Evolutionary conservation across 2,329 filamentous ascomycete genomes (phyloP).

Genomic region (Epichloe festucae): DNA sequence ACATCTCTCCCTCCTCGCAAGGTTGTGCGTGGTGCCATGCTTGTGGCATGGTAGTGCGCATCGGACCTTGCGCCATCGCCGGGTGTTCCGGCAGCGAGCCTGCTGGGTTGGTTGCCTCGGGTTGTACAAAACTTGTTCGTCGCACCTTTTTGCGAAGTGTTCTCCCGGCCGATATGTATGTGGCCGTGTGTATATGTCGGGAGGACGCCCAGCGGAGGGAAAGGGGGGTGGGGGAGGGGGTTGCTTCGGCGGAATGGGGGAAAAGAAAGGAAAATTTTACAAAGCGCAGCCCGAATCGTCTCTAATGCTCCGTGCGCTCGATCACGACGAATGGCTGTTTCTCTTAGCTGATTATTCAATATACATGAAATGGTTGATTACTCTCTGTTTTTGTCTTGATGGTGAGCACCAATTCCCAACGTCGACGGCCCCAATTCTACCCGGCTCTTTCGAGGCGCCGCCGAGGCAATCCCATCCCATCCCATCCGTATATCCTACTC

Average conservation of each 20-base stretch:
- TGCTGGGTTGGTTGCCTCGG: slow-evolving; percentile 15
- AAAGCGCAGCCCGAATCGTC: slow-evolving; percentile 13
- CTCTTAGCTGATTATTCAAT: slow-evolving; percentile 22
- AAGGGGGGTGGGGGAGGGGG: too few relatives aligned
- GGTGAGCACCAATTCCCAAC: too few relatives aligned
- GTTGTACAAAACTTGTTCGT: slow-evolving; percentile 9
- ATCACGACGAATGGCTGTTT: slow-evolving; percentile 30
- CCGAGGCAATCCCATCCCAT: too few relatives aligned
- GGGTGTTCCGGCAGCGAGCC: slow-evolving; percentile 14
- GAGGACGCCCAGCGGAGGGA: neutral
- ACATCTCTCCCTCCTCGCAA: slow-evolving; percentile 13
- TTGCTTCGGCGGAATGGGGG: slow-evolving; percentile 5
- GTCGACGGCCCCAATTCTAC: too few relatives aligned
- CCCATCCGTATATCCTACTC: too few relatives aligned
- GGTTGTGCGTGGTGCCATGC: neutral
- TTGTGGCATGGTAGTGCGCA: neutral
- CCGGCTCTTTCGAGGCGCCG: too few relatives aligned
- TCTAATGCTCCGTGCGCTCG: slow-evolving; percentile 26
- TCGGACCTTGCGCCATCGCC: slow-evolving; percentile 15
- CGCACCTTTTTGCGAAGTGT: slow-evolving; percentile 4
- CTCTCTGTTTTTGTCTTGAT: neutral
- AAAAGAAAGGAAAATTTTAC: neutral
- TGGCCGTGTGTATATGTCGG: slow-evolving; percentile 6
- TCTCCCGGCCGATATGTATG: slow-evolving; percentile 4
- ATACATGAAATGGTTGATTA: slow-evolving; percentile 9